These are phyloP conservation scores for Psilocybe sp. DNA, from an alignment of 768 basidiomycete genomes.

Conservation along the genomic window DNA sequence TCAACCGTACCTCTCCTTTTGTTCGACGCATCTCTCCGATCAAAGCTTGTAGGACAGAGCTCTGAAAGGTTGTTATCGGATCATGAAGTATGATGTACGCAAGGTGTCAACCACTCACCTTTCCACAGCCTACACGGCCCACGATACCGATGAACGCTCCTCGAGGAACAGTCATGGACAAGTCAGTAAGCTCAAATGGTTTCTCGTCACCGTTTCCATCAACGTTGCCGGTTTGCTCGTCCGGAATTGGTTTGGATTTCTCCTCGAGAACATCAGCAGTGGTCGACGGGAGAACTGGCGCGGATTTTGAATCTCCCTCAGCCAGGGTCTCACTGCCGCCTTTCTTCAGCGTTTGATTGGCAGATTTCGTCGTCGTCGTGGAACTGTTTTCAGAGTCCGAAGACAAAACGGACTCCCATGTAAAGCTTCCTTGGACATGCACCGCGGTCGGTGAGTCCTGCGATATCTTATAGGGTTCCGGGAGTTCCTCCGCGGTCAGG, in stretches of 20 bases:
- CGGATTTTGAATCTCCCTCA: conserved; percentile 10
- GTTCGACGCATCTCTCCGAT: conserved; percentile 69
- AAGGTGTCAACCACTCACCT: conserved; percentile 31
- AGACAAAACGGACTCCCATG: conserved; percentile 51
- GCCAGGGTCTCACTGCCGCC: conserved; percentile 11
- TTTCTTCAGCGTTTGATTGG: neutral
- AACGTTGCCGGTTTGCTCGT: conserved; percentile 7
- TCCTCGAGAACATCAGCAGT: conserved; percentile 1
- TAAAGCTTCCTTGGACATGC: conserved; percentile 47
- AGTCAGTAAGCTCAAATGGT: conserved; percentile 49
- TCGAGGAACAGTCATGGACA: conserved; percentile 43
- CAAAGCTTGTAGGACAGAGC: conserved; percentile 51
- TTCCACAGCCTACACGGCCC: conserved; percentile 75
- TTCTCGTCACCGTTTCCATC: conserved; percentile 29
- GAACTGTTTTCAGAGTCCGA: too few relatives aligned
- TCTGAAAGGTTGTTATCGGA: too few relatives aligned
- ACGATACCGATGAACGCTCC: conserved; percentile 74
- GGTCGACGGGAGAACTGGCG: neutral
- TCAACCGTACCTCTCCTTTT: conserved; percentile 33
- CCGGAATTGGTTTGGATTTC: too few relatives aligned
- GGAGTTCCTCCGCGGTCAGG: conserved; percentile 53
- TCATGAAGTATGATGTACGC: neutral
- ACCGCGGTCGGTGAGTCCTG: conserved; percentile 35
- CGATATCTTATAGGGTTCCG: conserved; percentile 44
- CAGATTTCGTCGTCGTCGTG: too few relatives aligned